These are phyloP conservation scores for Ploettnerulaceae sp. DNA, from an alignment of 2,329 filamentous ascomycete genomes.

Conservation along the genomic window DNA sequence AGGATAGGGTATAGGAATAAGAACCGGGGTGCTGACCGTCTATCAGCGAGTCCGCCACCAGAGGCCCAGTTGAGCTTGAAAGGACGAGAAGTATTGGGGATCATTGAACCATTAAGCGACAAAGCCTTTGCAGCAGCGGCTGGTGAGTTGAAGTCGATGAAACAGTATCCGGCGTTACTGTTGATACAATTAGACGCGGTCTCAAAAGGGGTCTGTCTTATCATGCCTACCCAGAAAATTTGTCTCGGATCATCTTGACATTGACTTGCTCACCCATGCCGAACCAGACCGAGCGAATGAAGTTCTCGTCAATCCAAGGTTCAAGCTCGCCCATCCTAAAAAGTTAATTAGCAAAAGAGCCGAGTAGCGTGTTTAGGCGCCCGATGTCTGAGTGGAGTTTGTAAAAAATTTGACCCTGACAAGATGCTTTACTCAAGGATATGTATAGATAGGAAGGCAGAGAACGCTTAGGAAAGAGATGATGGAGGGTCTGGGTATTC, in stretches of 20 bases:
- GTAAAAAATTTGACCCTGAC: too few species aligned
- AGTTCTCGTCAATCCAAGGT: conserved; percentile 99
- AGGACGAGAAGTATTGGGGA: conserved; percentile 88
- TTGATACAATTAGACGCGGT: conserved; percentile 8
- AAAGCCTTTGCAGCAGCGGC: conserved; percentile 89
- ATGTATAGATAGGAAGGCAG: conserved; percentile 12
- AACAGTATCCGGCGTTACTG: conserved; percentile 97
- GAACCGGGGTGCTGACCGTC: conserved; percentile 57
- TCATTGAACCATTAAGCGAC: conserved; percentile 78
- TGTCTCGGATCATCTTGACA: conserved; percentile 99
- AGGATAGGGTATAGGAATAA: conserved; percentile 24
- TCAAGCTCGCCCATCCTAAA: conserved; percentile 97
- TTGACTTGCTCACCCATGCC: conserved; percentile 92
- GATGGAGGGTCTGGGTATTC: neutral
- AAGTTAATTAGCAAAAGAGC: neutral
- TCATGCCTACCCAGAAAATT: conserved; percentile 86
- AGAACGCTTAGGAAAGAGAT: neutral
- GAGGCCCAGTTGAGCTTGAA: conserved; percentile 99
- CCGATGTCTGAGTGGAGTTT: too few species aligned
- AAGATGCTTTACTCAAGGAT: too few species aligned
- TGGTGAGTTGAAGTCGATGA: conserved; percentile 82
- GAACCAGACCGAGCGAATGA: conserved; percentile 89
- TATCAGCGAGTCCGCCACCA: conserved; percentile 89
- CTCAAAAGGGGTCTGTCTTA: too few species aligned
- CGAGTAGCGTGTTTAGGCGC: too few species aligned